Evolutionary conservation across 2,329 filamentous ascomycete species (phyloP).

Genomic region (Xylariales sp.): DNA sequence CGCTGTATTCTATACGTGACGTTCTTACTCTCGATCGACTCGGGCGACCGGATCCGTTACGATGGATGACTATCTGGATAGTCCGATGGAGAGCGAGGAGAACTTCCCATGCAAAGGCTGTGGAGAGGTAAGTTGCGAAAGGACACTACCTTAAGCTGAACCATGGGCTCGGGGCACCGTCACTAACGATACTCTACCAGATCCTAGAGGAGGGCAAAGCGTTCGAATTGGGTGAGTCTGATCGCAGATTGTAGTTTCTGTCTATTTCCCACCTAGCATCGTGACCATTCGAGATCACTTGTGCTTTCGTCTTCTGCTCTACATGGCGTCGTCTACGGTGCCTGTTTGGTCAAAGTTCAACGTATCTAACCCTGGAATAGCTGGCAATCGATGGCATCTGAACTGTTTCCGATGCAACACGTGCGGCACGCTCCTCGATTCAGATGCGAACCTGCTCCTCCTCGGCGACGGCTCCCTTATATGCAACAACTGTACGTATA

Average conservation of each 20-base stretch:
- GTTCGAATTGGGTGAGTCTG: slow-evolving; percentile 80
- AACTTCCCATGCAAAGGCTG: slow-evolving; percentile 89
- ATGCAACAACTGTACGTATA: slow-evolving; percentile 99
- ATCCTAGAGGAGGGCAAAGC: slow-evolving; percentile 98
- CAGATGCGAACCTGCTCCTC: slow-evolving; percentile 92
- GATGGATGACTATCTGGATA: slow-evolving; percentile 60
- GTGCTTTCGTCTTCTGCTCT: too few relatives aligned
- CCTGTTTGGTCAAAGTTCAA: too few relatives aligned
- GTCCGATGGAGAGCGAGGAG: slow-evolving; percentile 72
- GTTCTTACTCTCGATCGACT: too few relatives aligned
- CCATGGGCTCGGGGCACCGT: slow-evolving; percentile 10
- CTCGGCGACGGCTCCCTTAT: slow-evolving; percentile 97
- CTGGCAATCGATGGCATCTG: slow-evolving; percentile 96
- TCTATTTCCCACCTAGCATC: background rate
- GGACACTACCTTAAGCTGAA: slow-evolving; percentile 11
- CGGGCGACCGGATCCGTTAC: too few relatives aligned
- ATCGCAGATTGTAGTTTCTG: slow-evolving; percentile 2
- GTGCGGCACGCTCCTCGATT: slow-evolving; percentile 92
- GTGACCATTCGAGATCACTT: too few relatives aligned
- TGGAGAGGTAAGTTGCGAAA: slow-evolving; percentile 64
- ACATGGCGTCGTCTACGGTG: too few relatives aligned
- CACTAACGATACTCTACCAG: slow-evolving; percentile 41
- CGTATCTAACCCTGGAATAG: slow-evolving; percentile 41
- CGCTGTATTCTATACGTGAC: too few relatives aligned
- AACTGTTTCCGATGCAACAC: slow-evolving; percentile 98